Percentiles rank a stretch among this genome's conserved stretches.
Conservation (phyloP, 2,329 filamentous ascomycete genomes). For the Balansia obtecta region DNA sequence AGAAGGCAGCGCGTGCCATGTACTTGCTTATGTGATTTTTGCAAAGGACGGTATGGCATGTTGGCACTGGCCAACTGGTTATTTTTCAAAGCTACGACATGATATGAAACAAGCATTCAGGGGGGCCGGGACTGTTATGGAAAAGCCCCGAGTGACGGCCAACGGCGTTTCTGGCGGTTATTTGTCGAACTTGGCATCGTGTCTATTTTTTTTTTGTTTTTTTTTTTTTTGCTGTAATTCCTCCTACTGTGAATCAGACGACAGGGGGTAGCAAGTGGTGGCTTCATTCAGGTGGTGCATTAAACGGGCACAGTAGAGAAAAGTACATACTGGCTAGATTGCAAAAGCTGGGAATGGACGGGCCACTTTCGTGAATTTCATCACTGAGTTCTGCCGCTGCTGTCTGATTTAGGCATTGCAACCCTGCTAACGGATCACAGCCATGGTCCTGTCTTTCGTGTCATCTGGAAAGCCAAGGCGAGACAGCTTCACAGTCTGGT, state of each 20-base stretch:
- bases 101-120: neutral
- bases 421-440: too few relatives aligned
- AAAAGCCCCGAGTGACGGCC: neutral
- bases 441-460: too few relatives aligned
- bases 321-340: neutral
- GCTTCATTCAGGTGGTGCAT: neutral
- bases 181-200: neutral
- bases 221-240: too few relatives aligned
- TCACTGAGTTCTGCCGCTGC: neutral
- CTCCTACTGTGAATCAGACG: neutral
- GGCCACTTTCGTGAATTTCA: neutral
- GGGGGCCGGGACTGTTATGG: neutral
- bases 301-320: neutral
- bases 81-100: neutral
- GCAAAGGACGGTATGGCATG: constrained; percentile 10
- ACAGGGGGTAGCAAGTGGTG: neutral
- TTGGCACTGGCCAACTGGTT: constrained; percentile 1
- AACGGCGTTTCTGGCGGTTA: neutral
- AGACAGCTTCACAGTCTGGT: too few relatives aligned
- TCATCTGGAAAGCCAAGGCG: too few relatives aligned
- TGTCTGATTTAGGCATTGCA: too few relatives aligned
- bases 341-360: neutral
- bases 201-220: neutral
- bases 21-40: constrained; percentile 46
- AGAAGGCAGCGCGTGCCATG: constrained; percentile 55